Conservation (phyloP, 2,329 filamentous ascomycete genomes). For the Diaporthe sp. region DNA sequence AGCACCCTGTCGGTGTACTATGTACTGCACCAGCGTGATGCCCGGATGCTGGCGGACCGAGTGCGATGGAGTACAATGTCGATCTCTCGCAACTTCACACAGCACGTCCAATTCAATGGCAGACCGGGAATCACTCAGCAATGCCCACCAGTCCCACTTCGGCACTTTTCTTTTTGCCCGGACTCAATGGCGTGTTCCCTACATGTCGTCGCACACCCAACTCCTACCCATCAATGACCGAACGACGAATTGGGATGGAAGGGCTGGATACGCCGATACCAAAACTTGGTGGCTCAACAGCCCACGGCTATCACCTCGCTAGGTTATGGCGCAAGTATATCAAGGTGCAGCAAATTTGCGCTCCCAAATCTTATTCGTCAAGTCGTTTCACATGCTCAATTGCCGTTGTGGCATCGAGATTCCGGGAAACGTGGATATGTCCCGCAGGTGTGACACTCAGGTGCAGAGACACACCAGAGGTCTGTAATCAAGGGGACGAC, state of each 20-base stretch:
- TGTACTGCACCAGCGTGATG: not conserved
- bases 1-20: not conserved
- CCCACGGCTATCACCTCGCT: not conserved
- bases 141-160: constrained; percentile 1
- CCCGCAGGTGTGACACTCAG: constrained; percentile 18
- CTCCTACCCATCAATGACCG: constrained; percentile 29
- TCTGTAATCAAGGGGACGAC: constrained; percentile 26
- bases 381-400: constrained; percentile 24
- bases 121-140: not conserved
- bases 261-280: not conserved
- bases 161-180: not conserved
- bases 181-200: not conserved
- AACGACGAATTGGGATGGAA: constrained; percentile 27
- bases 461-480: not conserved
- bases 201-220: constrained; percentile 24
- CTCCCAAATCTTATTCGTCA: constrained; percentile 1
- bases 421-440: constrained; percentile 25
- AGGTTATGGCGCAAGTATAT: not conserved
- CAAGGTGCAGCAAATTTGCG: not conserved
- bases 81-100: not conserved
- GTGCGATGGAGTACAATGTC: not conserved
- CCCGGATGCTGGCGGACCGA: constrained; percentile 18
- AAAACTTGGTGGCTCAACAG: not conserved
- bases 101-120: not conserved
- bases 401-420: constrained; percentile 22